Percentiles rank a stretch among this genome's conserved stretches.
These are phyloP conservation scores for Monosporascus sp. DNA, from an alignment of 2,329 filamentous ascomycete genomes.

Conservation along the genomic window DNA sequence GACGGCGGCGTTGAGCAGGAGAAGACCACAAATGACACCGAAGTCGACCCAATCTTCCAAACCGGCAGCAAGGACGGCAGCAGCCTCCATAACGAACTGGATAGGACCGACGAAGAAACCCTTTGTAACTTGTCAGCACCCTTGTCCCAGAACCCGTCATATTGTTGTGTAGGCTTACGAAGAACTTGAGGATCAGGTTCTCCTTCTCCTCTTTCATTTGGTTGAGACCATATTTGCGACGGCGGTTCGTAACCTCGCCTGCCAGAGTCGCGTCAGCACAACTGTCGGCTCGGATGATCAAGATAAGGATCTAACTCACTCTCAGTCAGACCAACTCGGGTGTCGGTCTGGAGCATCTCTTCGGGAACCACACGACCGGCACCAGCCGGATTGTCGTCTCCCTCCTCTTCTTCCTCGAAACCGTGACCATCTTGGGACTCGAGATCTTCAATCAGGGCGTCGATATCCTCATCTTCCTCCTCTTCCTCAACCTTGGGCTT, in stretches of 20 bases:
- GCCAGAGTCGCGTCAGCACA: background rate
- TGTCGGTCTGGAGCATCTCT: conserved; percentile 73
- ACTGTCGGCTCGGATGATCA: conserved; percentile 49
- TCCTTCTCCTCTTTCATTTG: conserved; percentile 90
- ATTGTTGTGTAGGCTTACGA: conserved; percentile 24
- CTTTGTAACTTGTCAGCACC: conserved; percentile 5
- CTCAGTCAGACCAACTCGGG: conserved; percentile 65
- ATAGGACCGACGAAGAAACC: conserved; percentile 84
- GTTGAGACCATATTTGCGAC: conserved; percentile 73
- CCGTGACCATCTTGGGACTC: conserved; percentile 73
- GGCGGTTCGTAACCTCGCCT: conserved; percentile 31
- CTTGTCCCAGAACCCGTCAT: conserved; percentile 17
- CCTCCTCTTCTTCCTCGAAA: conserved; percentile 58
- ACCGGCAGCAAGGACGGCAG: conserved; percentile 75
- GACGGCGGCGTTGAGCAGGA: conserved; percentile 78
- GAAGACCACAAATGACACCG: conserved; percentile 79
- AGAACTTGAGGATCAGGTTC: conserved; percentile 78
- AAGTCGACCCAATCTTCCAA: conserved; percentile 90
- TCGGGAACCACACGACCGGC: conserved; percentile 57
- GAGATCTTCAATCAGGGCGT: conserved; percentile 81
- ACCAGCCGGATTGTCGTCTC: conserved; percentile 46
- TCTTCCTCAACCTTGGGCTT: conserved; percentile 46
- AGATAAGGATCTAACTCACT: conserved; percentile 54
- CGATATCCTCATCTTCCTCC: conserved; percentile 78
- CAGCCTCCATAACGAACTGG: conserved; percentile 91